These are phyloP conservation scores for Rubus parviflorus DNA, from an alignment of 306 rosid species.

Conservation along the genomic window DNA sequence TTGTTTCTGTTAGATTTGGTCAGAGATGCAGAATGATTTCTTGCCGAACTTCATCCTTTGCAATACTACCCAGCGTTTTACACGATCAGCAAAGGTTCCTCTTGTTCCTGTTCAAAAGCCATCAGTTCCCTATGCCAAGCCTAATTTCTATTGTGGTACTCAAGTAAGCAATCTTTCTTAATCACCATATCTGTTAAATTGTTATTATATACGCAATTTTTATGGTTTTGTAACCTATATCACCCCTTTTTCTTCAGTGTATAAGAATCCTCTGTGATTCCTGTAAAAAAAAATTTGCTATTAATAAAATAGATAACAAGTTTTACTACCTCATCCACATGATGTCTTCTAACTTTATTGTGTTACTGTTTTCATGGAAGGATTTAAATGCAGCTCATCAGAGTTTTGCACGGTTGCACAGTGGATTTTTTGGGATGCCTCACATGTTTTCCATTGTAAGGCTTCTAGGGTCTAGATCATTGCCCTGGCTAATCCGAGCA, in stretches of 20 bases:
- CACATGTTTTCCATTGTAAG: slow-evolving; percentile 82
- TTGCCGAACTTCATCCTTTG: slow-evolving; percentile 90
- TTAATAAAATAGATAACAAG: background rate
- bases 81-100: slow-evolving; percentile 73
- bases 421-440: slow-evolving; percentile 97
- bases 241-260: background rate
- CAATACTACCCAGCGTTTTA: slow-evolving; percentile 93
- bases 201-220: slow-evolving; percentile 16
- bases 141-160: slow-evolving; percentile 91
- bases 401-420: slow-evolving; percentile 89
- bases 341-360: background rate
- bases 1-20: slow-evolving; percentile 75
- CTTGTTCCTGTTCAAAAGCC: slow-evolving; percentile 84
- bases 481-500: slow-evolving; percentile 96
- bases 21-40: slow-evolving; percentile 96
- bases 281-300: background rate
- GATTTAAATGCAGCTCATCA: slow-evolving; percentile 96
- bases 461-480: slow-evolving; percentile 91
- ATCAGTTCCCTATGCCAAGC: slow-evolving; percentile 91
- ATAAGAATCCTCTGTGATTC: background rate
- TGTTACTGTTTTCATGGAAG: slow-evolving; percentile 35
- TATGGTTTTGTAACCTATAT: slow-evolving; percentile 7
- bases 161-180: slow-evolving; percentile 54
- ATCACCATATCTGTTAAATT: background rate
- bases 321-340: background rate